phyloP scores from a whole-genome alignment of 2,329 filamentous ascomycete species.

The Nothophoma quercina region DNA sequence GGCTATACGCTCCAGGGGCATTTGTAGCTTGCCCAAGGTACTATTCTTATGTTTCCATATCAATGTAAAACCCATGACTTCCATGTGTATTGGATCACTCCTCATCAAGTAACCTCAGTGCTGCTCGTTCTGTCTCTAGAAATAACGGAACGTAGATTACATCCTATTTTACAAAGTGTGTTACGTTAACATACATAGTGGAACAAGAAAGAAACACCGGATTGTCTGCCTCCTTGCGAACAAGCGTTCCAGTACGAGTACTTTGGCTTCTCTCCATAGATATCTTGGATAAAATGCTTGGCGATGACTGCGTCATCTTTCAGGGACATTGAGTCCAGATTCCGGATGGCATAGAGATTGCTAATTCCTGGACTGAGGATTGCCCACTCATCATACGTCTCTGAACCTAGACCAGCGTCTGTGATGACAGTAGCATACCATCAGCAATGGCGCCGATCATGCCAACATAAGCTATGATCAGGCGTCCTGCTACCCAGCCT shows the following conservation, averaged over 20 bases:
- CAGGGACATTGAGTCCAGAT: conserved; percentile 39
- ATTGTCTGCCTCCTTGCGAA: conserved; percentile 37
- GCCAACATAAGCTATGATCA: not conserved
- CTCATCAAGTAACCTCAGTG: not conserved
- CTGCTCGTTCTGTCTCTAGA: too few relatives aligned
- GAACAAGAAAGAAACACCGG: too few relatives aligned
- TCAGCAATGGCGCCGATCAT: conserved; percentile 17
- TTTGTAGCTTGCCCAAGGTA: conserved; percentile 2
- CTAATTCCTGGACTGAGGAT: conserved; percentile 24
- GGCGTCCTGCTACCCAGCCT: conserved; percentile 28
- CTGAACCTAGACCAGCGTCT: conserved; percentile 19
- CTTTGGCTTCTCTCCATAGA: conserved; percentile 33
- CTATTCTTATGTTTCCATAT: not conserved
- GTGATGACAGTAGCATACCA: conserved; percentile 31
- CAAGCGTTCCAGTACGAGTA: conserved; percentile 40
- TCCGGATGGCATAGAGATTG: conserved; percentile 28
- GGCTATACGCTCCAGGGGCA: conserved; percentile 8
- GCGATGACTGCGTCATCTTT: conserved; percentile 34
- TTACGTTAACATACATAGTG: too few relatives aligned
- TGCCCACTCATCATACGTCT: conserved; percentile 6
- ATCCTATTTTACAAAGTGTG: too few relatives aligned
- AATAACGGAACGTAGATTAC: too few relatives aligned
- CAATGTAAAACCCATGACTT: not conserved
- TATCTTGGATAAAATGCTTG: conserved; percentile 28
- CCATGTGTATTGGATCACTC: not conserved